These are phyloP conservation scores for Curvularia lunata DNA, from an alignment of 2,329 filamentous ascomycete species.

Conservation along the genomic window DNA sequence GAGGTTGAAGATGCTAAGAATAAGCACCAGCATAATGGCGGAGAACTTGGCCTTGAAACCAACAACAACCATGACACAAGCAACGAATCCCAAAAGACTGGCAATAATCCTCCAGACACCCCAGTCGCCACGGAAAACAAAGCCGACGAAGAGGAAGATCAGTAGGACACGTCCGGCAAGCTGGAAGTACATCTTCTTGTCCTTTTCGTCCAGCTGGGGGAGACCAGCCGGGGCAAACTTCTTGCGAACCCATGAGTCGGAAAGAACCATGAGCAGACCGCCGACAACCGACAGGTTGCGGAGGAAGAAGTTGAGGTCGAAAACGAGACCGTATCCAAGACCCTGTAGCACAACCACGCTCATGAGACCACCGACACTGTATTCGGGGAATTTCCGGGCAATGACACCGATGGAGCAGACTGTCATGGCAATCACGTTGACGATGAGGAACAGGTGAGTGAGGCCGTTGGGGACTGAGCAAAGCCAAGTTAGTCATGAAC, in stretches of 20 bases:
- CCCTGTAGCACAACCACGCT: conserved; percentile 91
- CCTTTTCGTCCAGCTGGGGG: conserved; percentile 95
- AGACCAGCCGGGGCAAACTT: conserved; percentile 94
- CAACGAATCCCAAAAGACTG: conserved; percentile 82
- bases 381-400: conserved; percentile 88
- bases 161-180: conserved; percentile 92
- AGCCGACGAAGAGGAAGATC: conserved; percentile 97
- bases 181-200: conserved; percentile 99
- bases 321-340: conserved; percentile 95
- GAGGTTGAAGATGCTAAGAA: conserved; percentile 95
- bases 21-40: conserved; percentile 90
- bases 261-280: conserved; percentile 95
- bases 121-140: conserved; percentile 95
- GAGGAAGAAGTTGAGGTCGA: conserved; percentile 99
- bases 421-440: conserved; percentile 89
- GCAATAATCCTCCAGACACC: conserved; percentile 85
- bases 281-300: conserved; percentile 98
- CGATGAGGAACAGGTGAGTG: conserved; percentile 89
- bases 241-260: conserved; percentile 98
- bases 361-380: conserved; percentile 88
- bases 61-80: conserved; percentile 97
- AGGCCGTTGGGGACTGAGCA: conserved; percentile 79
- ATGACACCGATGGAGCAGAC: conserved; percentile 86
- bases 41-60: conserved; percentile 99
- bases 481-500: conserved; percentile 28